These are phyloP conservation scores for Dipteronia sinensis DNA, from an alignment of 345 rosid species.

Conservation along the genomic window DNA sequence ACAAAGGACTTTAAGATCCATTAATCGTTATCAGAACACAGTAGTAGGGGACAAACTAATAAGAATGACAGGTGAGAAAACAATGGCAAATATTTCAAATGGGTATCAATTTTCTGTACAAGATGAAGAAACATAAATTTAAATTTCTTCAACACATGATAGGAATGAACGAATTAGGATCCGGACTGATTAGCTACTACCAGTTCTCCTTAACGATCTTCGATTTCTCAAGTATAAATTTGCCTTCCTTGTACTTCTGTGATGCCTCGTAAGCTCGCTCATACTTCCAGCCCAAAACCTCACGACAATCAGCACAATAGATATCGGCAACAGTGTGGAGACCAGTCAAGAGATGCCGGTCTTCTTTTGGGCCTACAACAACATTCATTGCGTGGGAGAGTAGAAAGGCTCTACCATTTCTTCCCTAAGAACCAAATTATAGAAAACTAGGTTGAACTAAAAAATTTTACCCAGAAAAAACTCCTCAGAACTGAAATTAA, in stretches of 20 bases:
- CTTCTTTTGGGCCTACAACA: conserved; percentile 68
- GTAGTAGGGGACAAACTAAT: too few relatives aligned
- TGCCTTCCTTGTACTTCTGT: conserved; percentile 89
- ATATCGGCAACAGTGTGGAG: conserved; percentile 89
- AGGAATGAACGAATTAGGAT: conserved; percentile 1
- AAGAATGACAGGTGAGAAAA: not conserved
- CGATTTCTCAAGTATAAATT: conserved; percentile 79
- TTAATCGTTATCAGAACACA: not conserved
- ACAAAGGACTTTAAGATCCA: conserved; percentile 18
- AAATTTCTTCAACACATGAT: not conserved
- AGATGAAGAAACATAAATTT: conserved; percentile 25
- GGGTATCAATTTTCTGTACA: conserved; percentile 23
- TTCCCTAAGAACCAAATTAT: conserved; percentile 58
- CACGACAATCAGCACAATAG: conserved; percentile 65
- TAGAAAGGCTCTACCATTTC: conserved; percentile 81
- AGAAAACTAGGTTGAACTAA: conserved; percentile 18
- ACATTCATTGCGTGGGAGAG: conserved; percentile 87
- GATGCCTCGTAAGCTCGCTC: conserved; percentile 71
- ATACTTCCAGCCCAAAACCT: conserved; percentile 87
- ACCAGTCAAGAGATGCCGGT: conserved; percentile 71
- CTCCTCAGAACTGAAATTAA: conserved; percentile 4
- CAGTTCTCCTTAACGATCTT: conserved; percentile 77
- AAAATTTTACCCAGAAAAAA: too few relatives aligned
- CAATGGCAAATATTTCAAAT: conserved; percentile 25
- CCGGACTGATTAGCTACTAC: conserved; percentile 50